Conservation (phyloP, 441 rosid species). For the Isatis lusitanica region DNA sequence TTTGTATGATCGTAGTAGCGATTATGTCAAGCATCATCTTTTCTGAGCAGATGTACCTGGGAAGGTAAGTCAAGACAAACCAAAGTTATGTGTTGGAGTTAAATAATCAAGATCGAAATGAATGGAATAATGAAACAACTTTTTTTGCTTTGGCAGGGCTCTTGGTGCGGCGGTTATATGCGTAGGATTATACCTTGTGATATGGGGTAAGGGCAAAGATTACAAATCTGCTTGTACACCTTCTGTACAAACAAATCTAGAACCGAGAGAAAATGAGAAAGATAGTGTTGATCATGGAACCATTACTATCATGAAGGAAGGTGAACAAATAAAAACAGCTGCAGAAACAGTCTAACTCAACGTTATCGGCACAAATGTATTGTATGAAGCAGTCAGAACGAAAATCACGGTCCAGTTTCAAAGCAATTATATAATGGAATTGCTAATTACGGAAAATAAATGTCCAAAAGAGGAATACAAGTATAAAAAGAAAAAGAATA, state of each 20-base stretch:
- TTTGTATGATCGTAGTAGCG: conserved; percentile 78
- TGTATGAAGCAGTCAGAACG: neutral
- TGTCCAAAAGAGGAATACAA: neutral
- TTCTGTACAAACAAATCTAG: conserved; percentile 27
- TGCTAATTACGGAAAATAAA: conserved; percentile 11
- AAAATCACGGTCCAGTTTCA: neutral
- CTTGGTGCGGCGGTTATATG: conserved; percentile 73
- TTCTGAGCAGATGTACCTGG: conserved; percentile 66
- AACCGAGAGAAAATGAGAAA: conserved; percentile 7
- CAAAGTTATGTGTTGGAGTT: neutral
- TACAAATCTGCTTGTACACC: conserved; percentile 28
- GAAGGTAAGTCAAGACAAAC: conserved; percentile 48
- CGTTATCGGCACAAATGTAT: neutral
- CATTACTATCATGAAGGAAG: conserved; percentile 25
- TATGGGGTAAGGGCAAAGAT: conserved; percentile 86
- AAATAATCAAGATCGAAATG: neutral
- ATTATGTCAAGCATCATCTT: conserved; percentile 65
- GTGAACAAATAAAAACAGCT: conserved; percentile 9
- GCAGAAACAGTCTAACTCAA: conserved; percentile 3
- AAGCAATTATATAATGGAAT: conserved; percentile 10
- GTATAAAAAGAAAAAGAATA: neutral
- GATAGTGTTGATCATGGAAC: conserved; percentile 37
- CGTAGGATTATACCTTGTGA: conserved; percentile 72
- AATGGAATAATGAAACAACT: neutral
- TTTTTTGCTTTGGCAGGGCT: conserved; percentile 48